Percentiles rank a stretch among this genome's conserved stretches.
Conservation (phyloP, 225 moss, liverwort and hornwort genomes). For the Lunularia cruciata region DNA sequence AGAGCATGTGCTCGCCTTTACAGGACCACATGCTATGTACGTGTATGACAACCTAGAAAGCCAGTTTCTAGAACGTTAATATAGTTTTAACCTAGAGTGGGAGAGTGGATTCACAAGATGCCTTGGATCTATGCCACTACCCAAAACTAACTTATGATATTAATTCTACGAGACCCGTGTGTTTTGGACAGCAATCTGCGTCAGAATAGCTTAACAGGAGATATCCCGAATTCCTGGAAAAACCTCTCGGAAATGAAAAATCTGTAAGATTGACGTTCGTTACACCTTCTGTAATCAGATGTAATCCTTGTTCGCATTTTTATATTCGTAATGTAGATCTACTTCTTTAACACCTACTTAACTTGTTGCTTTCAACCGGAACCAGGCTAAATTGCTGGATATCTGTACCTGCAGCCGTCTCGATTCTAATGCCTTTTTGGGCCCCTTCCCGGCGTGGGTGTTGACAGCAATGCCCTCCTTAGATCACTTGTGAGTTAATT, state of each 20-base stretch:
- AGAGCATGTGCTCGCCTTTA: no score
- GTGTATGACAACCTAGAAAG: neutral
- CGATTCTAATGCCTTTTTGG: constrained; percentile 8
- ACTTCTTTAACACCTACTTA: neutral
- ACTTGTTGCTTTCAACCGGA: neutral
- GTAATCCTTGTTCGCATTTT: neutral
- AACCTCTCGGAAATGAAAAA: constrained; percentile 11
- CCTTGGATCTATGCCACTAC: neutral
- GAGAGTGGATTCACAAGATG: neutral
- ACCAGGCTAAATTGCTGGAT: neutral
- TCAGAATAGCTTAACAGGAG: constrained; percentile 19
- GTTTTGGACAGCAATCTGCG: constrained; percentile 16
- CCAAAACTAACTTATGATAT: neutral
- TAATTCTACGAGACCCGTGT: neutral
- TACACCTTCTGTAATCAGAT: neutral
- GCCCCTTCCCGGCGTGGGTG: constrained; percentile 13
- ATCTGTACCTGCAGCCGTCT: constrained; percentile 6
- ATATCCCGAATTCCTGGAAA: constrained; percentile 28
- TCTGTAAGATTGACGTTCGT: constrained; percentile 29
- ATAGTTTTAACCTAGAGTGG: neutral
- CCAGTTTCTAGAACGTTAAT: neutral
- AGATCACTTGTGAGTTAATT: neutral
- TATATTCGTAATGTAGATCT: neutral
- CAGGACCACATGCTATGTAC: no score
- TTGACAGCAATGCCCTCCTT: constrained; percentile 14